Conservation (phyloP, 768 basidiomycete genomes). For the Phaeotremella fagi region DNA sequence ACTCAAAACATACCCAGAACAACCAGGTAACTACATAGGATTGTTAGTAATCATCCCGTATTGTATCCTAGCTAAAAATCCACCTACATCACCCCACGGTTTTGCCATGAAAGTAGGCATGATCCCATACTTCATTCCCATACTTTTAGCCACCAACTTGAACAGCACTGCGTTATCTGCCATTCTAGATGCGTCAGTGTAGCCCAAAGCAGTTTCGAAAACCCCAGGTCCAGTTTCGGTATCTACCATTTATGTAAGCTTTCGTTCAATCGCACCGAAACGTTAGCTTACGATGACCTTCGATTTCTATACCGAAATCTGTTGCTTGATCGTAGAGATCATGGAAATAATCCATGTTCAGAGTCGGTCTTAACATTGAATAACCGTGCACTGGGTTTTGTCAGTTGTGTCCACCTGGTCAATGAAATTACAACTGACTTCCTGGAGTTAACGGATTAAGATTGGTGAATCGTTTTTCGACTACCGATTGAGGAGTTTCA, state of each 20-base stretch:
- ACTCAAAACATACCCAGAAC: constrained; percentile 66
- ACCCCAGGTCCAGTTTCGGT: constrained; percentile 51
- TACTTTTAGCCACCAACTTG: constrained; percentile 85
- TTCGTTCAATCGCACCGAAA: no score
- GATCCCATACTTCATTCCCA: constrained; percentile 81
- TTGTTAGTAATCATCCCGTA: neutral
- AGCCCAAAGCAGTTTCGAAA: constrained; percentile 48
- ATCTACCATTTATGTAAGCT: constrained; percentile 18
- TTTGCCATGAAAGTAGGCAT: constrained; percentile 98
- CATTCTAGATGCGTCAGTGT: constrained; percentile 45
- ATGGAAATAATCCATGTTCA: constrained; percentile 84
- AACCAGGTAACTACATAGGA: constrained; percentile 67
- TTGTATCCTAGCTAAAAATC: neutral
- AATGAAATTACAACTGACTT: constrained; percentile 58
- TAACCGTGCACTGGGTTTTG: constrained; percentile 81
- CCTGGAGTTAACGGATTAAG: constrained; percentile 83
- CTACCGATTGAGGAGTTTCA: constrained; percentile 75
- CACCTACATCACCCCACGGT: constrained; percentile 81
- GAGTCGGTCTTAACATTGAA: constrained; percentile 80
- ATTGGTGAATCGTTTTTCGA: constrained; percentile 70
- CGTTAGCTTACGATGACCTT: constrained; percentile 79
- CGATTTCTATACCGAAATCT: constrained; percentile 72
- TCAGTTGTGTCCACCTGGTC: neutral
- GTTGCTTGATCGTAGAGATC: constrained; percentile 67
- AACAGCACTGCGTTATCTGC: constrained; percentile 67